Base-by-base conservation (phyloP, 345 rosid species). In the sweet orange (Citrus sinensis) region DNA sequence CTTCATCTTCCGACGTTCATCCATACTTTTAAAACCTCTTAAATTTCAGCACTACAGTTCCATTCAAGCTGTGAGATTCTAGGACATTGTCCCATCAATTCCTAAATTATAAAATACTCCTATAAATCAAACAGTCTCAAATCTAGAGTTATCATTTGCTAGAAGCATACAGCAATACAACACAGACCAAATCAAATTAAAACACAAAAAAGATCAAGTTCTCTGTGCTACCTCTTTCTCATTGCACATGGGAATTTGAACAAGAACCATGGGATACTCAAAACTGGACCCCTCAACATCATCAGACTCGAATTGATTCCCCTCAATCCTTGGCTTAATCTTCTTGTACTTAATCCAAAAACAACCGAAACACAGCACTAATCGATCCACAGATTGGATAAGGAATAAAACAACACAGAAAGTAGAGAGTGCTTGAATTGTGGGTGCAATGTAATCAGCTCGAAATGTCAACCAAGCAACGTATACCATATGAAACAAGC, bases 241-340 rank as follows among this genome's bases (percentile, higher is more conserved):
- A 60, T 93, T 93, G 67, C 93, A 90, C 95, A 92, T 92, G 58
- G 97, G 97, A 32, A 92, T 91, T 85, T 92, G 97, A 82, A 93
- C 95, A 82, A 93, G 97, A 86, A 90, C 94, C 95, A 85, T 90
- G 40, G 97, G 97, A 71, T 89, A 91, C 79, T 74, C 83, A 77
- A 46, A 87, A 13, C 86, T 79, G 6, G 87, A 78, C 68, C 89
- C 87, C 74, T 91, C 93, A 67, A 83, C 87, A 83, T 87, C 93
- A 79, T 75, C 87, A 22, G 87, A 80, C 79, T 83, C 81, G 80
- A 89, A 91, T 7, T 92, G 89, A 75, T 90, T 82, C 60, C 88
- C 90, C 10, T 82, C 83, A 27, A 93, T 85, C 51, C 77, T 86
- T 0, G 93, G 94, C 80, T 88, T 90, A 67, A 93, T 89, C 78